Evolutionary conservation across 2,329 filamentous ascomycete genomes (phyloP).

Genomic region (Ceratocystis diversiconidia): DNA sequence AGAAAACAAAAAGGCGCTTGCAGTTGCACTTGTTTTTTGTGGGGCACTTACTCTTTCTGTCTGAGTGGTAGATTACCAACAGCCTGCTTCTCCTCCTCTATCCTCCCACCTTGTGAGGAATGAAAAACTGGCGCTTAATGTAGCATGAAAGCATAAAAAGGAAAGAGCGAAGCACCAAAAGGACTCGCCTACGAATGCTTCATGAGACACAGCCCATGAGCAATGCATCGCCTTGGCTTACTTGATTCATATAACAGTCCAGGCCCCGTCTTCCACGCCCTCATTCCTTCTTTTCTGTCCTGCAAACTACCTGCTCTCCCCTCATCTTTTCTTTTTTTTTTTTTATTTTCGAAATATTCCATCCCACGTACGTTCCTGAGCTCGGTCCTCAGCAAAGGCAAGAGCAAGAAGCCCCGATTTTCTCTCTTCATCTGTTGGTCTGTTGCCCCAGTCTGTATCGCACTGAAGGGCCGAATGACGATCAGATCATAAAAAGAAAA

Average conservation of each 20-base stretch:
- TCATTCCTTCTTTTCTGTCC: not conserved
- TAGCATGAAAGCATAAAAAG: not conserved
- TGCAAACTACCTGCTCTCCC: not conserved
- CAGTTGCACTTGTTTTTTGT: not conserved
- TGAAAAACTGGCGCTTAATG: not conserved
- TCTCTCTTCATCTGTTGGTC: not conserved
- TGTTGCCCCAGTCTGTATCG: not conserved
- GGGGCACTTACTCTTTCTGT: not conserved
- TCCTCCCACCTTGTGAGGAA: not conserved
- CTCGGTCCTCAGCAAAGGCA: not conserved
- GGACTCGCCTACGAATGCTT: no score
- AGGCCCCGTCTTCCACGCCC: not conserved
- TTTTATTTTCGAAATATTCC: not conserved
- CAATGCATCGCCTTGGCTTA: no score
- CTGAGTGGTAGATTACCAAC: not conserved
- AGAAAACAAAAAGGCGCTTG: conserved; percentile 7
- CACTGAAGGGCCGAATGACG: not conserved
- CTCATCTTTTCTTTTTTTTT: not conserved
- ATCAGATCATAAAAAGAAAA: not conserved
- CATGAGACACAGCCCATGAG: no score
- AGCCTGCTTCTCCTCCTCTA: not conserved
- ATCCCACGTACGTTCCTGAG: conserved; percentile 1
- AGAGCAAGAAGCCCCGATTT: not conserved
- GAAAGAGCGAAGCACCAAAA: not conserved
- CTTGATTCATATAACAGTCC: not conserved